Evolutionary conservation across 2,329 filamentous ascomycete species (phyloP).

Genomic region (Fusarium kyushuense): DNA sequence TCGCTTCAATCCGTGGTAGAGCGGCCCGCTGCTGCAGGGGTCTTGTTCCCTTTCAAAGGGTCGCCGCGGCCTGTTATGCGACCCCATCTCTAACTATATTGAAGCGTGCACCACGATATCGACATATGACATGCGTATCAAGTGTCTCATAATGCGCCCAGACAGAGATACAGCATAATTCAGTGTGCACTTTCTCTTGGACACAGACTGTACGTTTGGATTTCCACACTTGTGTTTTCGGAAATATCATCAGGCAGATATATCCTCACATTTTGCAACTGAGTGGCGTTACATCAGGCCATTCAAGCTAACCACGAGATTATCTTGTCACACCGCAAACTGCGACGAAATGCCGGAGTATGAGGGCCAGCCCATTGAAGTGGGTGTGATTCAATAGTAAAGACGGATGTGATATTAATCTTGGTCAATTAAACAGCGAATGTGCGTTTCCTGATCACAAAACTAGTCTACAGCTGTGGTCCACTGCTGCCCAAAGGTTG

Average conservation of each 20-base stretch:
- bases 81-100: constrained; percentile 28
- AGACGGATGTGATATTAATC: constrained; percentile 9
- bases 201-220: background rate
- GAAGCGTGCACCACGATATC: constrained; percentile 25
- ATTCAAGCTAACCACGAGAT: constrained; percentile 39
- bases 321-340: constrained; percentile 44
- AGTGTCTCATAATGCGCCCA: constrained; percentile 3
- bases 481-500: constrained; percentile 1
- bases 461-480: constrained; percentile 2
- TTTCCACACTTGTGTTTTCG: background rate
- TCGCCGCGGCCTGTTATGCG: constrained; percentile 43
- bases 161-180: background rate
- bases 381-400: constrained; percentile 25
- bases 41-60: constrained; percentile 32
- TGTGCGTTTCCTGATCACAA: constrained; percentile 20
- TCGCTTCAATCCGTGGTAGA: constrained; percentile 37
- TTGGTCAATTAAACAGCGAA: constrained; percentile 6
- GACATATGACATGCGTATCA: constrained; percentile 24
- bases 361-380: constrained; percentile 7
- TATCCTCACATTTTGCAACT: constrained; percentile 7
- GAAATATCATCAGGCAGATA: background rate
- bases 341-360: constrained; percentile 8
- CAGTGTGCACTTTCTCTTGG: background rate
- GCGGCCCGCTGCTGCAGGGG: constrained; percentile 48
- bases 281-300: constrained; percentile 42